A percentile compares a stretch with the other conserved stretches of the same genome.
These are phyloP conservation scores for Sanghuangporus weigelae DNA, from an alignment of 1,284 basidiomycete genomes.

Conservation along the genomic window DNA sequence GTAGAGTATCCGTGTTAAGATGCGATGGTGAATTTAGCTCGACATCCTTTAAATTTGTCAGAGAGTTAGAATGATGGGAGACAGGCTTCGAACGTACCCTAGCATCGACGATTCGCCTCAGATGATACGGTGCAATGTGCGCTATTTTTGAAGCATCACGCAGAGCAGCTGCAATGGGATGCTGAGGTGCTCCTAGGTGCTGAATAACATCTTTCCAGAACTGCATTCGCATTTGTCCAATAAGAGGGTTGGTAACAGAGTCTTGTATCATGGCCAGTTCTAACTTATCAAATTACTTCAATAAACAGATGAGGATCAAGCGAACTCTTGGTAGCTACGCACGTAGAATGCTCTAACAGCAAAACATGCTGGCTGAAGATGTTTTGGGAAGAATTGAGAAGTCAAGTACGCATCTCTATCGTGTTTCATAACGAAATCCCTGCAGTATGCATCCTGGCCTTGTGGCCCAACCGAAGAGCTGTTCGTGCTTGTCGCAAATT, in stretches of 20 bases:
- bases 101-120: constrained; percentile 82
- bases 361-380: constrained; percentile 65
- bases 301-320: background rate
- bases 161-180: constrained; percentile 79
- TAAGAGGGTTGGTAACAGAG: constrained; percentile 68
- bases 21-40: constrained; percentile 67
- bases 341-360: constrained; percentile 88
- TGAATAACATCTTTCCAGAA: constrained; percentile 86
- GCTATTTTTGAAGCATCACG: constrained; percentile 48
- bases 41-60: constrained; percentile 49
- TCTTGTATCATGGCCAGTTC: constrained; percentile 83
- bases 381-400: constrained; percentile 71
- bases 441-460: constrained; percentile 59
- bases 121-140: constrained; percentile 66
- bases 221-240: constrained; percentile 87
- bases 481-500: constrained; percentile 4
- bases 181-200: constrained; percentile 71
- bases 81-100: constrained; percentile 46
- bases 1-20: constrained; percentile 66
- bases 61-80: constrained; percentile 15
- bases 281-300: constrained; percentile 43
- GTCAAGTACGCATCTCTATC: constrained; percentile 81
- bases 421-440: constrained; percentile 60
- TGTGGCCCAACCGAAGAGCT: constrained; percentile 26
- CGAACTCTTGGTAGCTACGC: constrained; percentile 28